phyloP scores from a whole-genome alignment of 305 asterid species.

The Andrographis paniculata region DNA sequence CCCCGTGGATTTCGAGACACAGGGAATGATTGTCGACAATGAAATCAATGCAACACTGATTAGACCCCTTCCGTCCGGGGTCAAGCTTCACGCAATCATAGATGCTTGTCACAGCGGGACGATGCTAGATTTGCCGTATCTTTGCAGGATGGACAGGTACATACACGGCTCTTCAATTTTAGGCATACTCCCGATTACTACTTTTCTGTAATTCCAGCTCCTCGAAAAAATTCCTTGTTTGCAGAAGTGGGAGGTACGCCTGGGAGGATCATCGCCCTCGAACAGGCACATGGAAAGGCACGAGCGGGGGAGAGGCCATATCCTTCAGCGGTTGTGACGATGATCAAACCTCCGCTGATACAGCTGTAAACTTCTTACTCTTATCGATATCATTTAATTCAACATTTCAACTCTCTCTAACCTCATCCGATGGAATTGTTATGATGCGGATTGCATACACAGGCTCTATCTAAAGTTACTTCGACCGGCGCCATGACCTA shows the following conservation, averaged over 20 bases:
- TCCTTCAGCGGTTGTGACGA: conserved; percentile 97
- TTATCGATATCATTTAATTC: not conserved
- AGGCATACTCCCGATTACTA: not conserved
- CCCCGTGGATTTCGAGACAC: conserved; percentile 88
- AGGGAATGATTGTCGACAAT: conserved; percentile 95
- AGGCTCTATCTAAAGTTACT: conserved; percentile 81
- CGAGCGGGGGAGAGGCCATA: conserved; percentile 85
- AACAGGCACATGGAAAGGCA: conserved; percentile 85
- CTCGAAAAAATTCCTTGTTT: not conserved
- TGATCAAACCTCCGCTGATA: conserved; percentile 90
- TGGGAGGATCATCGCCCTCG: conserved; percentile 99
- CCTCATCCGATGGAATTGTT: not conserved
- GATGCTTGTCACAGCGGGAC: conserved; percentile 98
- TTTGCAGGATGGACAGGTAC: conserved; percentile 89
- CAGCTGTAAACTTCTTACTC: conserved; percentile 54
- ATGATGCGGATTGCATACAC: not conserved
- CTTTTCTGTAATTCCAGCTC: not conserved
- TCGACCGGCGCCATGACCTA: conserved; percentile 96
- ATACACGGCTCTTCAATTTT: conserved; percentile 3
- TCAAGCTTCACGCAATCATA: conserved; percentile 76
- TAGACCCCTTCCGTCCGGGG: conserved; percentile 76
- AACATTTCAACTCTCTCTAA: not conserved
- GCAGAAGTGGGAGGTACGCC: conserved; percentile 68
- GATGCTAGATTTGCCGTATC: conserved; percentile 76
- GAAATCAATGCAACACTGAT: conserved; percentile 82